Conservation (phyloP, 2,329 filamentous ascomycete species). For the Talaromyces sp. region DNA sequence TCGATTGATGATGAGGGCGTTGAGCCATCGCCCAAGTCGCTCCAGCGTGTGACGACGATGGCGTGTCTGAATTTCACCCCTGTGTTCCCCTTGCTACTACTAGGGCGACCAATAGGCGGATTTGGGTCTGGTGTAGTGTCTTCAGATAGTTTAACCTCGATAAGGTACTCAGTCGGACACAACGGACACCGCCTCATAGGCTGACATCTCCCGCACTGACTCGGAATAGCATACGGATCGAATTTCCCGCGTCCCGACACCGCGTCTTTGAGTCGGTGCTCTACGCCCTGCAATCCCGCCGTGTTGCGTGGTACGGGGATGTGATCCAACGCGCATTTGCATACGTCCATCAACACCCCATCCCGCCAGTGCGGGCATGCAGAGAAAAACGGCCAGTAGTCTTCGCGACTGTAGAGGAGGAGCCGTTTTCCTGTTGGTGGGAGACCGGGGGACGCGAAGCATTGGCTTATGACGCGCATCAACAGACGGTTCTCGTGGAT, state of each 20-base stretch:
- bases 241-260: slow-evolving; percentile 23
- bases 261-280: slow-evolving; percentile 41
- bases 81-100: background rate
- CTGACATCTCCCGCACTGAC: slow-evolving; percentile 53
- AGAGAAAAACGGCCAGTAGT: slow-evolving; percentile 62
- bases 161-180: slow-evolving; percentile 61
- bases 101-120: background rate
- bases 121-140: slow-evolving; percentile 34
- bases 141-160: slow-evolving; percentile 59
- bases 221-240: slow-evolving; percentile 44
- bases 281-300: slow-evolving; percentile 39
- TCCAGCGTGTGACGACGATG: slow-evolving; percentile 60
- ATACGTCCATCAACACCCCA: slow-evolving; percentile 57
- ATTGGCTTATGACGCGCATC: slow-evolving; percentile 55
- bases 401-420: slow-evolving; percentile 57
- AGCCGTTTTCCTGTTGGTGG: slow-evolving; percentile 52
- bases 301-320: slow-evolving; percentile 47
- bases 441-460: slow-evolving; percentile 51
- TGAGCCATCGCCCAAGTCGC: slow-evolving; percentile 56
- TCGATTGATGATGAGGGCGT: slow-evolving; percentile 47
- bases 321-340: slow-evolving; percentile 60
- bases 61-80: slow-evolving; percentile 53
- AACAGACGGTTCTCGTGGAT: slow-evolving; percentile 54
- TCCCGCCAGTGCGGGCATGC: slow-evolving; percentile 62
- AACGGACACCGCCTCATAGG: slow-evolving; percentile 60